Percentiles rank a stretch among this genome's conserved stretches.
phyloP scores from a whole-genome alignment of 2,329 filamentous ascomycete genomes.

The Dryadomyces quercus-mongolicae region DNA sequence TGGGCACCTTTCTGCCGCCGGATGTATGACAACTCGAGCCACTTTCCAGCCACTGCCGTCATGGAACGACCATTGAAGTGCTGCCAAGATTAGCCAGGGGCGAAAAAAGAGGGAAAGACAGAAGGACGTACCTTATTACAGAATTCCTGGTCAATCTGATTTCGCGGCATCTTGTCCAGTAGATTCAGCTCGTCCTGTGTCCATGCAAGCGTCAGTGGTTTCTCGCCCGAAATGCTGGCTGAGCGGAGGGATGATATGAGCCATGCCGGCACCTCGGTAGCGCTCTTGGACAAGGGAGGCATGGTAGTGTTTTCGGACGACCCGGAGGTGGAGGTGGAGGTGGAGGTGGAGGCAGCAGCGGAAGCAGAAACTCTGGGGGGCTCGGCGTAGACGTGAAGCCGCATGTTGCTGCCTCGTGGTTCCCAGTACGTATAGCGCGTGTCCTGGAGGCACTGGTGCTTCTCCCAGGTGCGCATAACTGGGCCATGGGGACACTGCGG shows the following conservation, averaged over 20 bases:
- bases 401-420: too few species aligned
- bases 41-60: background rate
- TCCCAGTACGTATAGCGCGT: background rate
- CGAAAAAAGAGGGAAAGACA: background rate
- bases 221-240: background rate
- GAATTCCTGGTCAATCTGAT: background rate
- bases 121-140: background rate
- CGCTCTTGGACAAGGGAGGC: too few species aligned
- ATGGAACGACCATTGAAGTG: background rate
- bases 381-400: background rate
- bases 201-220: background rate
- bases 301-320: too few species aligned
- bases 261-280: background rate
- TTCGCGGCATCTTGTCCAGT: background rate
- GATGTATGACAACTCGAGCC: background rate
- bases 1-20: background rate
- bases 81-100: background rate
- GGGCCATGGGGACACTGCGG: too few species aligned
- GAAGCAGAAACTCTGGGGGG: background rate
- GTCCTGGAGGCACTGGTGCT: background rate
- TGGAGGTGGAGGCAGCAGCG: too few species aligned
- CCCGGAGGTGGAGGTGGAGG: too few species aligned
- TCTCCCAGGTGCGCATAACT: background rate
- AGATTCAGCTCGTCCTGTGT: background rate
- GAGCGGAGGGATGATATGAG: background rate